Percentiles rank a stretch among this genome's conserved stretches.
Conservation (phyloP, 768 basidiomycete species). For the Hebeloma cylindrosporum region DNA sequence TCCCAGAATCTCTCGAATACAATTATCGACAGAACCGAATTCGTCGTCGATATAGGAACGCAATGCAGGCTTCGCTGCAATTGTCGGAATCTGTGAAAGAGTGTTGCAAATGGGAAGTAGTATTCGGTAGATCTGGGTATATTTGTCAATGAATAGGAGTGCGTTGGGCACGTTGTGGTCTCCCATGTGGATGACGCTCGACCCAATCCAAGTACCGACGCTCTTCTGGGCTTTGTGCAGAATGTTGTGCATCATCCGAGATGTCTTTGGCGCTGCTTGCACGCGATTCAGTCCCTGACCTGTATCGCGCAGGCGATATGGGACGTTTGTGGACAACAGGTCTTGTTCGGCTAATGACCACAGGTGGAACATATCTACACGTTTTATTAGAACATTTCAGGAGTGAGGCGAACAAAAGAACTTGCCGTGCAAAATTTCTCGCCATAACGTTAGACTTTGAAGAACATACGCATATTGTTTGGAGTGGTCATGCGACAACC, state of each 20-base stretch:
- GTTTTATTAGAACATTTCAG: neutral
- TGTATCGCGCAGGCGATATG: constrained; percentile 83
- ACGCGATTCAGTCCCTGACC: constrained; percentile 92
- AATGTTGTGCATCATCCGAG: constrained; percentile 88
- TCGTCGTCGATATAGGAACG: constrained; percentile 78
- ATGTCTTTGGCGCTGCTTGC: constrained; percentile 82
- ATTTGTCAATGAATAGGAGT: constrained; percentile 89
- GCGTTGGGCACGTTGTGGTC: constrained; percentile 86
- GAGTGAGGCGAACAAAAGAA: neutral
- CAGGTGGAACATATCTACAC: constrained; percentile 81
- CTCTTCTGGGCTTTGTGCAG: constrained; percentile 80
- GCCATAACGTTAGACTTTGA: constrained; percentile 85
- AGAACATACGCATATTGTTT: constrained; percentile 86
- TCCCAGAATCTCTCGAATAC: constrained; percentile 66
- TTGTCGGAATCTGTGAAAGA: constrained; percentile 66
- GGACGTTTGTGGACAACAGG: constrained; percentile 68
- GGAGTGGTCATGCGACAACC: constrained; percentile 80
- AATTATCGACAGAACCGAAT: constrained; percentile 74
- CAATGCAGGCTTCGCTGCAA: constrained; percentile 68
- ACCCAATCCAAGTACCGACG: constrained; percentile 84
- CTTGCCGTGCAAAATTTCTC: constrained; percentile 80
- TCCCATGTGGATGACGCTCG: constrained; percentile 87
- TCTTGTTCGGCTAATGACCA: constrained; percentile 84
- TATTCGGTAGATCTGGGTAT: constrained; percentile 90
- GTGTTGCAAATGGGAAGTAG: constrained; percentile 85